Base-by-base conservation (phyloP, 2,329 filamentous ascomycete species). In the Teratosphaeria viscida region DNA sequence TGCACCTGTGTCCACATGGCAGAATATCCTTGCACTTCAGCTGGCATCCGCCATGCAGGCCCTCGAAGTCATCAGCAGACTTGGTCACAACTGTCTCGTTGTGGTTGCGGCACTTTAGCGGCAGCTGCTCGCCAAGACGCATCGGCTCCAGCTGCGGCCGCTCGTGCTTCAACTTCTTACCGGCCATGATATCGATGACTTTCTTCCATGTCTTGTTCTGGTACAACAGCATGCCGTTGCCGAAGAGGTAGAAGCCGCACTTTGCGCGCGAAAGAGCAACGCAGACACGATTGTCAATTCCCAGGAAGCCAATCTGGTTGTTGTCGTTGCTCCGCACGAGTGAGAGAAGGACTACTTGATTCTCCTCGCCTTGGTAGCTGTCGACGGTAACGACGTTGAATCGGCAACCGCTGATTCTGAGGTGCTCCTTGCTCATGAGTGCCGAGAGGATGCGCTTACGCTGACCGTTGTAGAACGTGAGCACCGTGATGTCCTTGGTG, bases 381-480 rank as follows among this genome's bases (percentile, higher is more conserved):
- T 96, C 92, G 0, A 96, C 89, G 0, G 91, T 96, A 37, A 84
- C 82, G 1, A 95, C 86, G 59, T 76, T 73, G 53, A 85, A 74
- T 56, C 78, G 76, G 1, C 69, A 68, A 60, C 79, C 73, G 7
- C 54, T 49, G 54, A 58, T 57, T 7, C 58, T 32, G 16, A 69
- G 61, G 12, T 47, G 54, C 10, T 57, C 29, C 11, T 59, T 57
- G 26, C 58, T 56, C 11, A 74, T 72, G 3, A 86, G 71, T 5
- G 75, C 71, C 14, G 75, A 77, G 0, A 85, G 66, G 2, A 96
- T 79, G 2, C 79, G 74, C 64, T 87, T 87, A 53, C 86, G 81
- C 69, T 96, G 92, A 0, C 89, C 91, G 52, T 89, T 90, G 77
- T 96, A 96, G 69, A 94, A 96, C 0, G 90, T 92, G 56, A 96